Evolutionary conservation across 108 stramenopile genomes (phyloP), one percentile per base, ranked within the genome.

Genomic region (Cyclotella sp.): DNA sequence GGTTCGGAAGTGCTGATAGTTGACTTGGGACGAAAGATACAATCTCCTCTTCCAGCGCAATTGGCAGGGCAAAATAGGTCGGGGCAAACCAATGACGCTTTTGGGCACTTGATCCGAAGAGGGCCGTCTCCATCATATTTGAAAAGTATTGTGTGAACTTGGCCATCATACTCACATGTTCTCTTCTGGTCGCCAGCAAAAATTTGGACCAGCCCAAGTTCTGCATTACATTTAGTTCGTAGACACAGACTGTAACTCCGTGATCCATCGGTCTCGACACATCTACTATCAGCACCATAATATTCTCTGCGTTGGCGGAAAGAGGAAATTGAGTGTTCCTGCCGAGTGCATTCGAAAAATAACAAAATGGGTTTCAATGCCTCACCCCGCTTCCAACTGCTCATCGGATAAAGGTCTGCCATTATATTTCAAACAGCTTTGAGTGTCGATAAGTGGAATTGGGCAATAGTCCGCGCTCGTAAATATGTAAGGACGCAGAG

Each of bases 11-110:
- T 42, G 49, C 21, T 46, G 4, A 53, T 30, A 19, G 60, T 66
- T 11, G 66, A 75, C 14, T 45, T 64, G 9, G 72, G 8, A 49
- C 70, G 30, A 49, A 29, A 79, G 16, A 62, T n/a, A 43, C 83
- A 84, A 29, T 75, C 75, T 14, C 84, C 84, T 76, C 78, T 68
- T 24, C 84, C 84, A 22, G 84, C 54, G 55, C 84, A 85, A 30
- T 70, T 73, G 16, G 71, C 64, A 7, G 84, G 80, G 43, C 84
- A 85, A 46, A 85, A 79, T 15, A 85, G 28, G 15, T 73, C 22
- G 29, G 84, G 84, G 45, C 84, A 85, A 0, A 82, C 67, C 66
- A 82, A 18, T 21, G 84, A 70, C 14, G 81, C 76, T 60, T 78
- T 81, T 11, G 84, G 84, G 57, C 84, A 85, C 41, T 79, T 77